A percentile compares a stretch with the other conserved stretches of the same genome.
phyloP scores from a whole-genome alignment of 345 rosid species.

The Brassica nigra region DNA sequence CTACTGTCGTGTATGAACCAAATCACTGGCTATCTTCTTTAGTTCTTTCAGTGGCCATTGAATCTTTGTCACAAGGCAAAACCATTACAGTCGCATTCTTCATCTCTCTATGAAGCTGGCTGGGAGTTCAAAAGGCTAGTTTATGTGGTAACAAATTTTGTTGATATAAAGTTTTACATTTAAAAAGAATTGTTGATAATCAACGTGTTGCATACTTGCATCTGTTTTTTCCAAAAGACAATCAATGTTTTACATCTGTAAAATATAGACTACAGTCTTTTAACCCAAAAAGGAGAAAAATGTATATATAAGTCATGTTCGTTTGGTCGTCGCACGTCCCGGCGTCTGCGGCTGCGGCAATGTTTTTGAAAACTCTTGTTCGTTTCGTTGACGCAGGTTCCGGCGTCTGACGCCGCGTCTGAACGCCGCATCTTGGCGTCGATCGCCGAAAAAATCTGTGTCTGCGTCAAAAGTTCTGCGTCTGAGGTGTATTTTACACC shows the following conservation, averaged over 20 bases:
- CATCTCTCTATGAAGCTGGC: background rate
- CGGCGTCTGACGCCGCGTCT: too few species aligned
- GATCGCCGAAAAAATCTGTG: too few species aligned
- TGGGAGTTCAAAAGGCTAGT: background rate
- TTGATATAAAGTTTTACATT: too few species aligned
- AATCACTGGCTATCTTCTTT: slow-evolving; percentile 1
- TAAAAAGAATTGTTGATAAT: background rate
- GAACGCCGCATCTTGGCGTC: too few species aligned
- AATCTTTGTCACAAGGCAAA: background rate
- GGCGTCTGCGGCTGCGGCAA: too few species aligned
- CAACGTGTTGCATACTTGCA: background rate
- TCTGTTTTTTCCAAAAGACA: background rate
- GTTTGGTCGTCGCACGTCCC: too few species aligned
- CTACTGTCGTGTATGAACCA: background rate
- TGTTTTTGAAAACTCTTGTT: too few species aligned
- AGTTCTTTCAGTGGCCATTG: background rate
- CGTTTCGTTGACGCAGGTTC: too few species aligned
- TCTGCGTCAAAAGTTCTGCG: too few species aligned
- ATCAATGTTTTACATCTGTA: background rate
- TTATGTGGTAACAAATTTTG: background rate
- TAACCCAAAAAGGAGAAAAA: background rate
- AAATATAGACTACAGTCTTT: slow-evolving; percentile 1
- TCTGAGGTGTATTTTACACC: too few species aligned
- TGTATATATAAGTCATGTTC: background rate
- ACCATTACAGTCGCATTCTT: background rate